These are phyloP conservation scores for Hypoxylon sp. DNA, from an alignment of 2,329 filamentous ascomycete species.

Conservation along the genomic window DNA sequence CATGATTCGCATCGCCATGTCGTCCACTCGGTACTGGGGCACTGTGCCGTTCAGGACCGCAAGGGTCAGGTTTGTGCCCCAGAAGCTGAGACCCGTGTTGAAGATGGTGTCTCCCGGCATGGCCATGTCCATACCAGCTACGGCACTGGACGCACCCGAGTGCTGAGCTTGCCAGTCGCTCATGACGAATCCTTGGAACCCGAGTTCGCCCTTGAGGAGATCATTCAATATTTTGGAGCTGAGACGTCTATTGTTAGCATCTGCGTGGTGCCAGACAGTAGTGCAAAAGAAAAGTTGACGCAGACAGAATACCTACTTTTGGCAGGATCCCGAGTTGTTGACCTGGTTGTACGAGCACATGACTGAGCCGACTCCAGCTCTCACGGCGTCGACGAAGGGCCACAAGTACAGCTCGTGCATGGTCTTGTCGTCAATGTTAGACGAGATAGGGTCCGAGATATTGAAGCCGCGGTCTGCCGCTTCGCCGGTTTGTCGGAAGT, in stretches of 20 bases:
- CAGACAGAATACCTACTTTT: slow-evolving; percentile 59
- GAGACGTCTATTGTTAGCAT: background rate
- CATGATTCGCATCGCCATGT: slow-evolving; percentile 89
- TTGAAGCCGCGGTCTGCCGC: slow-evolving; percentile 66
- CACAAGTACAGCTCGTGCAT: slow-evolving; percentile 80
- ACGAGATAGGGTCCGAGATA: slow-evolving; percentile 65
- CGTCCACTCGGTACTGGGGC: slow-evolving; percentile 85
- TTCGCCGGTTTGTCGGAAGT: slow-evolving; percentile 71
- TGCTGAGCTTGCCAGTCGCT: slow-evolving; percentile 84
- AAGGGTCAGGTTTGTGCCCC: slow-evolving; percentile 87
- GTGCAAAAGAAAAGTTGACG: background rate
- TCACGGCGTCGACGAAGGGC: slow-evolving; percentile 78
- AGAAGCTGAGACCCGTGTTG: slow-evolving; percentile 75
- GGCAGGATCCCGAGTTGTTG: slow-evolving; percentile 82
- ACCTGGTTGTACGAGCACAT: slow-evolving; percentile 79
- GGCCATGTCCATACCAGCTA: slow-evolving; percentile 83
- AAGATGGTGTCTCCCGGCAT: slow-evolving; percentile 88
- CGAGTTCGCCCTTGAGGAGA: slow-evolving; percentile 79
- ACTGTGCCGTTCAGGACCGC: slow-evolving; percentile 89
- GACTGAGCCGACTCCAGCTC: slow-evolving; percentile 68
- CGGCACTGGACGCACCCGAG: slow-evolving; percentile 69
- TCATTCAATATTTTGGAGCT: slow-evolving; percentile 74
- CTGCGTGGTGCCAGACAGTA: background rate
- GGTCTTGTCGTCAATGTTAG: slow-evolving; percentile 75
- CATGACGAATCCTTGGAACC: slow-evolving; percentile 83